These are phyloP conservation scores for Trametes cinnabarina DNA, from an alignment of 768 basidiomycete genomes.

Conservation along the genomic window DNA sequence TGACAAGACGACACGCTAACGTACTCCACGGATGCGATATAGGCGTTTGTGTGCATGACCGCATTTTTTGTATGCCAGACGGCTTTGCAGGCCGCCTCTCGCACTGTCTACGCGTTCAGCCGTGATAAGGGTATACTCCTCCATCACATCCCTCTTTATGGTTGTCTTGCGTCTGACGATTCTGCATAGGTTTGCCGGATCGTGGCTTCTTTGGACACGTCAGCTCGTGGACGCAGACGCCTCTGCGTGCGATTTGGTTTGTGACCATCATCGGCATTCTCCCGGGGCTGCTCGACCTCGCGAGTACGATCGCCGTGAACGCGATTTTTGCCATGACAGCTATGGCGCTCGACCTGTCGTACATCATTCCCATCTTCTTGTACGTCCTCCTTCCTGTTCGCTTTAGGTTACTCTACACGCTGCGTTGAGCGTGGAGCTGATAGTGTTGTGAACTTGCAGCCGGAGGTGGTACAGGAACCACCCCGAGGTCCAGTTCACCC, in stretches of 20 bases:
- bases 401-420: no score
- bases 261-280: conserved; percentile 65
- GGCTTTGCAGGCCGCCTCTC: conserved; percentile 77
- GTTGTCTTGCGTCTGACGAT: neutral
- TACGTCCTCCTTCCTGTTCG: conserved; percentile 19
- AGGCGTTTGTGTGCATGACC: conserved; percentile 77
- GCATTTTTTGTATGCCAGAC: conserved; percentile 86
- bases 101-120: conserved; percentile 83
- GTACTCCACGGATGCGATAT: neutral
- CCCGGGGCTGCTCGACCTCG: conserved; percentile 73
- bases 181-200: conserved; percentile 67
- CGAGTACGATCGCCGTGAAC: conserved; percentile 70
- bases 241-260: conserved; percentile 74
- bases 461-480: conserved; percentile 67
- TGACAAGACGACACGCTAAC: no score
- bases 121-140: conserved; percentile 59
- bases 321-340: conserved; percentile 83
- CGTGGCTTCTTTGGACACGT: conserved; percentile 72
- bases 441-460: conserved; percentile 21
- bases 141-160: neutral
- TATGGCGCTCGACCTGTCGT: conserved; percentile 74
- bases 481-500: conserved; percentile 80
- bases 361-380: conserved; percentile 80
- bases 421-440: neutral
- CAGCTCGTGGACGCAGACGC: conserved; percentile 62